Evolutionary conservation across 257 asterid species (phyloP), one percentile per base, ranked within the genome.

Genomic region (Ehretia macrophylla): DNA sequence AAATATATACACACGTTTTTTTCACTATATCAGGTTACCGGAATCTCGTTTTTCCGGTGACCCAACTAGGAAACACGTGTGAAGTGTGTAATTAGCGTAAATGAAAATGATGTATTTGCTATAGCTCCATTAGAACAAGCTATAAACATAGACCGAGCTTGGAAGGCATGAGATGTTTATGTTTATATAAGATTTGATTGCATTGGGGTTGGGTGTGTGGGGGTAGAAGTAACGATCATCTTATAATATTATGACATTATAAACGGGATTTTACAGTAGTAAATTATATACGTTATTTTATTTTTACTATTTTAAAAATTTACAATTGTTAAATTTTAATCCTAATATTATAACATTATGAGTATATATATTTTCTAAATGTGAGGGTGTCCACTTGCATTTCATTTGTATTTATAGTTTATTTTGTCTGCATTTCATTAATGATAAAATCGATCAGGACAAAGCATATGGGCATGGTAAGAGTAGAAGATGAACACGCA

Each of bases 341-440:
- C n/a, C n/a, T n/a, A n/a, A n/a, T n/a, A n/a, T n/a, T n/a, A n/a
- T n/a, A n/a, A n/a, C n/a, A n/a, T n/a, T n/a, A n/a, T n/a, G n/a
- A n/a, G n/a, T n/a, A n/a, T n/a, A n/a, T n/a, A n/a, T n/a, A n/a
- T n/a, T n/a, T n/a, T n/a, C n/a, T n/a, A n/a, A n/a, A n/a, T n/a
- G n/a, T n/a, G n/a, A n/a, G n/a, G 32, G 32, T 51, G 14, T 16
- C 56, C 56, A 20, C 20, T 27, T 57, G 78, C 52, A 65, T 90
- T 81, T 85, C 80, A 70, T 75, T 69, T 81, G 87, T 75, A 84
- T 86, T 82, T 79, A 78, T 72, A 3, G 77, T 78, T 81, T 83
- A 90, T 86, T 84, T 84, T 78, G 81, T 66, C 75, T 79, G 79
- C 71, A 83, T 90, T 86, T 80, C 67, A 51, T 64, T 46, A 37